A percentile compares a stretch with the other conserved stretches of the same genome.
Conservation (phyloP, 108 stramenopile genomes). For the Pseudonitzschia delicatissima region DNA sequence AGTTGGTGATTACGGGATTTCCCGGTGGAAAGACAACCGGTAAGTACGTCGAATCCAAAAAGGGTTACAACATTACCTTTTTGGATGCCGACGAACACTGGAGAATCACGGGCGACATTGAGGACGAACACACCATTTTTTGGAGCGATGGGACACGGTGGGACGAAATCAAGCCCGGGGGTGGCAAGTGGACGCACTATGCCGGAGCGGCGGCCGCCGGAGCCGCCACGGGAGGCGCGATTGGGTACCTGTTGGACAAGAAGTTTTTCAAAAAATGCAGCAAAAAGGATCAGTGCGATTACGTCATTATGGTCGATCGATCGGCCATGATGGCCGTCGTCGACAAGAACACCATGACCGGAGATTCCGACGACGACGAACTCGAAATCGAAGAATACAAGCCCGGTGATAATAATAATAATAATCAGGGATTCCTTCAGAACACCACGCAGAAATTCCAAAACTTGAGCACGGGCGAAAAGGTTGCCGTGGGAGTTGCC, state of each 20-base stretch:
- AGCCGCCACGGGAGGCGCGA: slow-evolving; percentile 7
- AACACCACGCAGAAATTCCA: slow-evolving; percentile 1
- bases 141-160: slow-evolving; percentile 14
- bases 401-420: neutral
- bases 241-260: slow-evolving; percentile 12
- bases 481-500: neutral
- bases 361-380: neutral
- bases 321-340: slow-evolving; percentile 1
- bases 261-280: slow-evolving; percentile 11
- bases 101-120: slow-evolving; percentile 2
- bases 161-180: neutral
- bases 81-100: neutral
- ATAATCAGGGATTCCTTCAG: neutral
- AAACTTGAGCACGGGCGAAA: neutral
- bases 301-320: slow-evolving; percentile 10
- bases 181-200: neutral
- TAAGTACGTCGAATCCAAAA: neutral
- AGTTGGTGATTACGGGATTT: neutral
- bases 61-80: slow-evolving; percentile 1
- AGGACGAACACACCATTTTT: slow-evolving; percentile 14
- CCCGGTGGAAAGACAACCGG: neutral
- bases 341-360: neutral
- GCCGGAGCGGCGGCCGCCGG: slow-evolving; percentile 14
- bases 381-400: neutral
- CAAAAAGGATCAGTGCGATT: slow-evolving; percentile 8